phyloP scores from a whole-genome alignment of 331 rosid species.

The Cydonia oblonga region DNA sequence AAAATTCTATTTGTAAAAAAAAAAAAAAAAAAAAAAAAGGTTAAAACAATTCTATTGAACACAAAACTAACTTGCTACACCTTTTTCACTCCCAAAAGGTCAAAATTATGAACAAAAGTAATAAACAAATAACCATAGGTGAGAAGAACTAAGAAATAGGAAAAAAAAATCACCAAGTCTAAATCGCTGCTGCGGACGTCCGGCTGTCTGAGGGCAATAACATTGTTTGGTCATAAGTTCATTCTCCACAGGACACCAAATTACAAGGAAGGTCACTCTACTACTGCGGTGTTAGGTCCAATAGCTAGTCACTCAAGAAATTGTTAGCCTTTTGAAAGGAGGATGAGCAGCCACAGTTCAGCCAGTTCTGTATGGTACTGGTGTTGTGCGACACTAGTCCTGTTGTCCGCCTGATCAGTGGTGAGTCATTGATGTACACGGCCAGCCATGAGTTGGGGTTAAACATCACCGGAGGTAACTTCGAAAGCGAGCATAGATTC shows the following conservation, averaged over 20 bases:
- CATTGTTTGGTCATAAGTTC: not conserved
- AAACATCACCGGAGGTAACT: not conserved
- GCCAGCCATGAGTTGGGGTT: not conserved
- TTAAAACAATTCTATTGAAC: not conserved
- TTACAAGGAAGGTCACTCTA: not conserved
- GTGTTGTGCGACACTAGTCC: not conserved
- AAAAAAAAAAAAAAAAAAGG: no score
- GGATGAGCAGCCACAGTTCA: not conserved
- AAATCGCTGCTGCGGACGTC: not conserved
- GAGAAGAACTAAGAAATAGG: not conserved
- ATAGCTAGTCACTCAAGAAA: not conserved
- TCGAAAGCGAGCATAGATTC: not conserved
- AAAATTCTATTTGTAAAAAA: no score
- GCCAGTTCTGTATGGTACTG: not conserved
- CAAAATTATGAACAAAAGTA: not conserved
- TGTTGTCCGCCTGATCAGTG: not conserved
- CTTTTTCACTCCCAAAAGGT: not conserved
- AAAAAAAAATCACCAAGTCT: not conserved
- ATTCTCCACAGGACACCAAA: not conserved
- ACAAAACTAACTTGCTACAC: slow-evolving; percentile 8
- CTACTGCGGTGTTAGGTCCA: not conserved
- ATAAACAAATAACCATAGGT: not conserved
- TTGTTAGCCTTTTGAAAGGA: not conserved
- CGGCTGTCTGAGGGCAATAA: not conserved
- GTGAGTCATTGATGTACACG: not conserved